Evolutionary conservation across 1,284 basidiomycete species (phyloP).

Genomic region (Bjerkandera adusta): DNA sequence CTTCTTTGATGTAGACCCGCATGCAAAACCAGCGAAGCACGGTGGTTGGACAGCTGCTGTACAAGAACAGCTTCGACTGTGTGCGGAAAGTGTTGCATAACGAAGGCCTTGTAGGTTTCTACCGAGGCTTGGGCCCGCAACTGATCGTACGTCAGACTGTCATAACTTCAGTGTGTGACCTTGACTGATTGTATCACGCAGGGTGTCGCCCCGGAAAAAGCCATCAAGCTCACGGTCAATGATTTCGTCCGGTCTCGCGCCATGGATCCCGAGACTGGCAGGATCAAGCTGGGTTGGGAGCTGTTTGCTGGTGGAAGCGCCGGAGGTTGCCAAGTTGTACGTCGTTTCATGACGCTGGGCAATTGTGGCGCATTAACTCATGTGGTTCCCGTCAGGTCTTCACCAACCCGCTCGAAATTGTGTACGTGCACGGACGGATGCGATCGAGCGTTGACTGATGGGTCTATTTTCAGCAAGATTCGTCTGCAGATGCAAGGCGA

Average conservation of each 20-base stretch:
- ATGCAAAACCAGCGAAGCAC: slow-evolving; percentile 98
- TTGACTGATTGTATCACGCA: slow-evolving; percentile 28
- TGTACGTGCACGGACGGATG: slow-evolving; percentile 47
- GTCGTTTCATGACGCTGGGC: slow-evolving; percentile 33
- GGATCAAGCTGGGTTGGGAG: slow-evolving; percentile 87
- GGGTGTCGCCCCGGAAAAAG: slow-evolving; percentile 99
- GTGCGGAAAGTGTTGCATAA: slow-evolving; percentile 92
- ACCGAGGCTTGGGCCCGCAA: slow-evolving; percentile 94
- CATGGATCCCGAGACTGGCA: slow-evolving; percentile 93
- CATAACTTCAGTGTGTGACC: background rate
- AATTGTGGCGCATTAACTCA: slow-evolving; percentile 7
- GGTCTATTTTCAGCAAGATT: slow-evolving; percentile 85
- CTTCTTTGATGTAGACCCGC: slow-evolving; percentile 11
- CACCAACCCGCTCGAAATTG: slow-evolving; percentile 94
- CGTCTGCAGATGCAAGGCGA: slow-evolving; percentile 97
- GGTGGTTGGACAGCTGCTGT: slow-evolving; percentile 91
- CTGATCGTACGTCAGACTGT: slow-evolving; percentile 65
- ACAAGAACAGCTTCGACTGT: slow-evolving; percentile 95
- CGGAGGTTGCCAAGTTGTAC: slow-evolving; percentile 95
- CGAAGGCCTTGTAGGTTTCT: slow-evolving; percentile 94
- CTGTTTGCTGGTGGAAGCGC: slow-evolving; percentile 89
- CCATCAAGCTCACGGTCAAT: slow-evolving; percentile 96
- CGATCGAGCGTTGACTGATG: slow-evolving; percentile 17
- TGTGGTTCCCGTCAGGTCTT: slow-evolving; percentile 63
- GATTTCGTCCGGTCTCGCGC: slow-evolving; percentile 84